A percentile compares a stretch with the other conserved stretches of the same genome.
phyloP scores from a whole-genome alignment of 2,329 filamentous ascomycete species.

The Neoarthrinium moseri region DNA sequence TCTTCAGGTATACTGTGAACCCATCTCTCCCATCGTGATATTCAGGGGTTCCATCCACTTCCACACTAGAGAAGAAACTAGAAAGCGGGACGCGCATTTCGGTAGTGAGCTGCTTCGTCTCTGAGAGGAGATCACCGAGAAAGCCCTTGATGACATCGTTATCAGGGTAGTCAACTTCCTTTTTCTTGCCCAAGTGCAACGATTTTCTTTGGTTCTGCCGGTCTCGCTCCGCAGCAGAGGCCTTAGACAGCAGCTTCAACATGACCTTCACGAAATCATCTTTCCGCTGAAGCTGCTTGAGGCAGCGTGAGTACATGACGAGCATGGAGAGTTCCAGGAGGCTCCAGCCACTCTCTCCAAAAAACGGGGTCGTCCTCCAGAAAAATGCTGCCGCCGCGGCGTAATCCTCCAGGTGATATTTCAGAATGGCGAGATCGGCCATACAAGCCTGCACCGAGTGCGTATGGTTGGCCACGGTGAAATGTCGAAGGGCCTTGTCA shows the following conservation, averaged over 20 bases:
- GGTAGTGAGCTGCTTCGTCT: conserved; percentile 44
- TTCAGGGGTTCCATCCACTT: conserved; percentile 64
- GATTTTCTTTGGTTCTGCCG: conserved; percentile 38
- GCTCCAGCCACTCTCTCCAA: conserved; percentile 75
- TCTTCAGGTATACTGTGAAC: conserved; percentile 66
- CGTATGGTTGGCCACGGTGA: conserved; percentile 72
- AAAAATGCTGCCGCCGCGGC: conserved; percentile 75
- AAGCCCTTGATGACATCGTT: conserved; percentile 43
- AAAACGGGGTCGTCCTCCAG: conserved; percentile 73
- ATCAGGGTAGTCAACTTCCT: conserved; percentile 24
- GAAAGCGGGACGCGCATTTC: conserved; percentile 68
- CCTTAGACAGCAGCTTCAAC: conserved; percentile 71
- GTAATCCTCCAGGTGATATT: conserved; percentile 75
- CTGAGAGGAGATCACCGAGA: conserved; percentile 44
- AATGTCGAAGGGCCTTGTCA: conserved; percentile 79
- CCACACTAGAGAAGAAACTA: conserved; percentile 71
- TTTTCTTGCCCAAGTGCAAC: conserved; percentile 34
- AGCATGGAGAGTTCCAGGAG: conserved; percentile 80
- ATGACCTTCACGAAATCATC: conserved; percentile 79
- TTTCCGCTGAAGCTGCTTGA: conserved; percentile 71
- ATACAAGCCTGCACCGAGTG: conserved; percentile 77
- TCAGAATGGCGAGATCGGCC: conserved; percentile 82
- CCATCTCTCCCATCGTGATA: conserved; percentile 74
- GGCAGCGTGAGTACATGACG: conserved; percentile 79
- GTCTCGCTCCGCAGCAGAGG: conserved; percentile 54